A percentile compares a stretch with the other conserved stretches of the same genome.
phyloP scores from a whole-genome alignment of 805 yeast species.

The Teunomyces tritomae region DNA sequence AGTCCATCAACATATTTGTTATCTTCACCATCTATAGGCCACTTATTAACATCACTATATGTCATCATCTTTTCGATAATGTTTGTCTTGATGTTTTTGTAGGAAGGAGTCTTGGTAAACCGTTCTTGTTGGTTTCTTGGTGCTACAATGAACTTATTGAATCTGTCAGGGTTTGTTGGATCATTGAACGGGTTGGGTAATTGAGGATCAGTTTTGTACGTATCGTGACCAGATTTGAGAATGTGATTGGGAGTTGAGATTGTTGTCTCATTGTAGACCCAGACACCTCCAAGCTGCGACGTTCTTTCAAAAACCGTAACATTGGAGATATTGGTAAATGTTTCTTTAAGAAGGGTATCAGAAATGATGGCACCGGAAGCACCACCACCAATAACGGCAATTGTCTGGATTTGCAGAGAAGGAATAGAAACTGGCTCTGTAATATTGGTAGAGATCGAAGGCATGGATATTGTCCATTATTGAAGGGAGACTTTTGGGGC shows the following conservation, averaged over 20 bases:
- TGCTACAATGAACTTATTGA: conserved; percentile 7
- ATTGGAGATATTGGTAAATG: conserved; percentile 18
- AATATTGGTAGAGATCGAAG: not conserved
- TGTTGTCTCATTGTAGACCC: conserved; percentile 33
- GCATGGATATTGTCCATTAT: not conserved
- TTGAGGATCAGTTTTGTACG: conserved; percentile 27
- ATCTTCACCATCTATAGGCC: conserved; percentile 26
- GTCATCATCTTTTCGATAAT: conserved; percentile 47
- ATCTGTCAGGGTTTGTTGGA: not conserved
- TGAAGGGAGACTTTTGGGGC: not conserved
- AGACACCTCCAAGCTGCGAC: conserved; percentile 40
- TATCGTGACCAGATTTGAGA: conserved; percentile 19
- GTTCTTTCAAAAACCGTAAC: conserved; percentile 43
- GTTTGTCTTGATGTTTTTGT: conserved; percentile 31
- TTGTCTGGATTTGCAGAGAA: conserved; percentile 16
- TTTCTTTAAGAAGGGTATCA: conserved; percentile 37
- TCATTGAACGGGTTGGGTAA: conserved; percentile 23
- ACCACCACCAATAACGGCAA: conserved; percentile 53
- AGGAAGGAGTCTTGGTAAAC: conserved; percentile 30
- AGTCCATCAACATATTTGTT: conserved; percentile 25
- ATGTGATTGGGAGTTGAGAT: conserved; percentile 18
- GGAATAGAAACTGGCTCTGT: conserved; percentile 2
- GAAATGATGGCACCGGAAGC: conserved; percentile 47
- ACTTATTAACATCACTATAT: conserved; percentile 36
- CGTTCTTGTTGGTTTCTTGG: conserved; percentile 22